These are phyloP conservation scores for Chlorencoelia australis DNA, from an alignment of 2,329 filamentous ascomycete genomes.

Conservation along the genomic window DNA sequence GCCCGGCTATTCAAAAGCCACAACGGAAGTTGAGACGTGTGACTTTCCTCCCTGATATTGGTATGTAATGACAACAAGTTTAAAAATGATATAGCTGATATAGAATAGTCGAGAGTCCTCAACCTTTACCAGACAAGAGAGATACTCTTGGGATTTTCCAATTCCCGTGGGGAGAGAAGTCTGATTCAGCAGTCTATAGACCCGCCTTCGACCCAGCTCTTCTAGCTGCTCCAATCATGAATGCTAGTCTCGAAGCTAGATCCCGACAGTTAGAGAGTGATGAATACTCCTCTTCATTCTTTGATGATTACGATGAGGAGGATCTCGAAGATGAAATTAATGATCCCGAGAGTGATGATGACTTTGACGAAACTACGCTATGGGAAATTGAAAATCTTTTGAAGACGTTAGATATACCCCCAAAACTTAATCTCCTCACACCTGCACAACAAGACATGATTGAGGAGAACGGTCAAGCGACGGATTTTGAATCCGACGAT, in stretches of 20 bases:
- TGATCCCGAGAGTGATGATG: slow-evolving; percentile 26
- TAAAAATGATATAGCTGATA: background rate
- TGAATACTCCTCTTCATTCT: slow-evolving; percentile 37
- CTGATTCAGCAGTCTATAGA: slow-evolving; percentile 40
- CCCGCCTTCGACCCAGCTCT: slow-evolving; percentile 26
- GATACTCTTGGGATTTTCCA: slow-evolving; percentile 55
- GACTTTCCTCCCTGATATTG: slow-evolving; percentile 51
- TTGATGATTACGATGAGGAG: slow-evolving; percentile 48
- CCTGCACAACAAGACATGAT: slow-evolving; percentile 5
- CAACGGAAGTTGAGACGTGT: slow-evolving; percentile 45
- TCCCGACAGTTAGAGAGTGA: slow-evolving; percentile 19
- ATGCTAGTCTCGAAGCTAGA: slow-evolving; percentile 18
- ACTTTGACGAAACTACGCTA: slow-evolving; percentile 50
- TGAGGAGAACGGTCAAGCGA: slow-evolving; percentile 18
- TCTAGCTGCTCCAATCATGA: slow-evolving; percentile 13
- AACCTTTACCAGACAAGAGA: slow-evolving; percentile 46
- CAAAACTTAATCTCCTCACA: slow-evolving; percentile 41
- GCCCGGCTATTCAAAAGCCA: slow-evolving; percentile 42
- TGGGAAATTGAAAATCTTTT: slow-evolving; percentile 55
- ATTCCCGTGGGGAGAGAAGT: slow-evolving; percentile 56
- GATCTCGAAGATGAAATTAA: slow-evolving; percentile 27
- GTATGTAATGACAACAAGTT: slow-evolving; percentile 14
- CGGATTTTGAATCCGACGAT: slow-evolving; percentile 10
- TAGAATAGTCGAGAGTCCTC: slow-evolving; percentile 43
- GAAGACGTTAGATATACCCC: slow-evolving; percentile 41